Percentiles rank a stretch among this genome's conserved stretches.
Evolutionary conservation across 805 yeast genomes (phyloP).

Genomic region (Teunomyces tritomae): DNA sequence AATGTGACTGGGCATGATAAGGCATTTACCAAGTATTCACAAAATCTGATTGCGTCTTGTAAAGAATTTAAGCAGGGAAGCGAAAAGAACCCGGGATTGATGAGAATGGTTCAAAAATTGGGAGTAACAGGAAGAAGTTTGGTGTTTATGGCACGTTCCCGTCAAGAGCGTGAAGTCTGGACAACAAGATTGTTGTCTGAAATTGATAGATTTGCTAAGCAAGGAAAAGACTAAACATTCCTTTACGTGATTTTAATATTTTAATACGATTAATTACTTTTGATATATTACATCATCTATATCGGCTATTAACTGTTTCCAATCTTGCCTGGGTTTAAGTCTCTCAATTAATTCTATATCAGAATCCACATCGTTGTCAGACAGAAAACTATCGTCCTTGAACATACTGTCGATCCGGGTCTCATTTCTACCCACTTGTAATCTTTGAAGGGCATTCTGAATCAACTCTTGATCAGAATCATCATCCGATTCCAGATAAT

Average conservation of each 20-base stretch:
- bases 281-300: slow-evolving; percentile 14
- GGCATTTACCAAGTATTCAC: slow-evolving; percentile 9
- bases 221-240: background rate
- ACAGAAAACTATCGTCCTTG: background rate
- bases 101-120: slow-evolving; percentile 48
- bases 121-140: slow-evolving; percentile 68
- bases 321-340: slow-evolving; percentile 6
- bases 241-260: background rate
- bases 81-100: slow-evolving; percentile 39
- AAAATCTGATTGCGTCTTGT: slow-evolving; percentile 2
- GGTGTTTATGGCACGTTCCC: slow-evolving; percentile 77
- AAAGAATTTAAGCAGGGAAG: background rate
- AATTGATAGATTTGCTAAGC: slow-evolving; percentile 38
- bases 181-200: slow-evolving; percentile 47
- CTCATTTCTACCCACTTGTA: background rate
- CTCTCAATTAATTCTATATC: slow-evolving; percentile 20
- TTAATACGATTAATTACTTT: background rate
- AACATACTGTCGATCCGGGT: background rate
- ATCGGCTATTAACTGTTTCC: slow-evolving; percentile 16
- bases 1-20: slow-evolving; percentile 25
- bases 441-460: background rate
- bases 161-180: slow-evolving; percentile 86
- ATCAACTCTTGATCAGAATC: slow-evolving; percentile 15
- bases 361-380: slow-evolving; percentile 15
- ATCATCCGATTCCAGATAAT: slow-evolving; percentile 12